Percentiles rank a stretch among this genome's conserved stretches.
Conservation (phyloP, 352 stramenopile species). For the Phytopythium oedochilum region DNA sequence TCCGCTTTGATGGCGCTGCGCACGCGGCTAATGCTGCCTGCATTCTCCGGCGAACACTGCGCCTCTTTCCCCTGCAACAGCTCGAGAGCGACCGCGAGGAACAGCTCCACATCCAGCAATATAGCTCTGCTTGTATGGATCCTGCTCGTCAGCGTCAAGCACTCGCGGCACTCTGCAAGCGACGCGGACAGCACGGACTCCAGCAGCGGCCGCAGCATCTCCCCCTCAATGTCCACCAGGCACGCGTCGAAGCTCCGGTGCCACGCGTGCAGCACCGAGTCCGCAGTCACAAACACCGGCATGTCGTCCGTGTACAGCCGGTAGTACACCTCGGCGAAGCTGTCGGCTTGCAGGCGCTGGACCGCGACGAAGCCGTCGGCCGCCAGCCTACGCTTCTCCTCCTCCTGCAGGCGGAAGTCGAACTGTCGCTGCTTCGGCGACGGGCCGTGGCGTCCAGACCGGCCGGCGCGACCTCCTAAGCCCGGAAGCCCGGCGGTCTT, state of each 20-base stretch:
- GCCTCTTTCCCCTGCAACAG: slow-evolving; percentile 1
- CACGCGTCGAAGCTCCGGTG: slow-evolving; percentile 31
- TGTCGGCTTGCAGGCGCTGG: slow-evolving; percentile 13
- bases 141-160: neutral
- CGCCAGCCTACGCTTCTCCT: slow-evolving; percentile 13
- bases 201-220: slow-evolving; percentile 3
- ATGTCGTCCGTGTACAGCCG: slow-evolving; percentile 24
- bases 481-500: neutral
- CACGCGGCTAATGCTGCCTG: neutral
- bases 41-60: neutral
- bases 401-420: slow-evolving; percentile 15
- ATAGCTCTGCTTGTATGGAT: neutral
- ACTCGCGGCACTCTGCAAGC: neutral
- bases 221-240: slow-evolving; percentile 14
- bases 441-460: slow-evolving; percentile 2
- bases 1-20: slow-evolving; percentile 1
- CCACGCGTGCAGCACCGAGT: slow-evolving; percentile 33
- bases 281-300: slow-evolving; percentile 24
- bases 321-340: slow-evolving; percentile 27
- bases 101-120: slow-evolving; percentile 14
- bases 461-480: neutral
- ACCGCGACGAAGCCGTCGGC: slow-evolving; percentile 13
- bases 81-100: slow-evolving; percentile 9
- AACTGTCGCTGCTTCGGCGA: slow-evolving; percentile 12
- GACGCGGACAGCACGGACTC: neutral